Base-by-base conservation (phyloP, 768 basidiomycete species). In the Rhodotorula paludigena region DNA sequence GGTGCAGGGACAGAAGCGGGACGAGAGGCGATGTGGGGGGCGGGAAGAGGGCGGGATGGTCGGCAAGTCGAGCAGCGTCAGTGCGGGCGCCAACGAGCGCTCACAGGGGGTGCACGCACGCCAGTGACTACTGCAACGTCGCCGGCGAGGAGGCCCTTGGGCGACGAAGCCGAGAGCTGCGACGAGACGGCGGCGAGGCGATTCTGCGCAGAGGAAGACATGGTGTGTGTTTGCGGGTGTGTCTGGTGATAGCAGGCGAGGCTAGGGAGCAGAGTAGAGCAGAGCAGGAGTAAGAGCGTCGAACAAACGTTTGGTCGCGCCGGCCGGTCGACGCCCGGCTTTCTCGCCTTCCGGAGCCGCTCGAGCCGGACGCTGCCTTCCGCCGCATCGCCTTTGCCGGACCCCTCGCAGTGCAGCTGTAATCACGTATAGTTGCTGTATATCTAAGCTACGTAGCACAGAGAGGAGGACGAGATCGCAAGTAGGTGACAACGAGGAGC, bases 61-160 rank as follows among this genome's bases (percentile, higher is more conserved):
- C 1, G 32, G 12, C 28, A n/a, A 25, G 33, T 36, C 10, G 33
- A 33, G 32, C 4, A n/a, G 33, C 23, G 18, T n/a, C 38, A 41
- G n/a, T 10, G 6, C 32, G 38, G 33, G 38, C 7, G 38, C 7
- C 3, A 25, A 7, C 25, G 10, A 15, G 38, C 2, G 38, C 25
- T 20, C 6, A 25, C 25, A 20, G 21, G 8, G 11, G 10, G 1
- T n/a, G n/a, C 1, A 38, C 42, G 78, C 84, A 74, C 74, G 86
- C 89, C 89, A 58, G 90, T 92, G 74, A 92, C 86, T 76, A 92
- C 89, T 20, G 88, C 90, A 11, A 91, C 89, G 74, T 91, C 88
- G 9, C 67, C 67, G 0, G 57, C 62, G 53, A 68, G 67, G n/a
- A 68, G 53, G 23, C 67, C 67, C 47, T 68, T 63, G 44, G 67